Percentiles rank a stretch among this genome's conserved stretches.
Conservation (phyloP, 2,329 filamentous ascomycete species). For the Botrytis fragariae region DNA sequence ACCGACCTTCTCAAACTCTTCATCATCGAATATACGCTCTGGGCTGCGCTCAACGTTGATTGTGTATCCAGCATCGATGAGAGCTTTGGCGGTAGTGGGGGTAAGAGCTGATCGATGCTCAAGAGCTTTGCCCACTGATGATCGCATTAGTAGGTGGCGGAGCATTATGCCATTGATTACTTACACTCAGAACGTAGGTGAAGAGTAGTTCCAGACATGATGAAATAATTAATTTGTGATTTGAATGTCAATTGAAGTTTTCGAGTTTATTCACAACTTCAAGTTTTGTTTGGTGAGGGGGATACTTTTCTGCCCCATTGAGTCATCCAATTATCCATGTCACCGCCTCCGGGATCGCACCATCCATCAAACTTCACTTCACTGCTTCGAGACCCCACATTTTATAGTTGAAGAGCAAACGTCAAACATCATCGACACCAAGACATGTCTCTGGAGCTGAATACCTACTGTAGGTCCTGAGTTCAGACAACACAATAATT, state of each 20-base stretch:
- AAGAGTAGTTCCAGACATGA: slow-evolving; percentile 39
- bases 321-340: slow-evolving; percentile 5
- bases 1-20: slow-evolving; percentile 61
- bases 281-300: slow-evolving; percentile 6
- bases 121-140: slow-evolving; percentile 41
- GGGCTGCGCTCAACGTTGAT: slow-evolving; percentile 66
- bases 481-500: not conserved
- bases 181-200: slow-evolving; percentile 44
- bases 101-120: slow-evolving; percentile 44
- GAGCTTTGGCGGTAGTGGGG: slow-evolving; percentile 51
- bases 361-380: not conserved
- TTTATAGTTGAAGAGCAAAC: not conserved
- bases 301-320: slow-evolving; percentile 13
- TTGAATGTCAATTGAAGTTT: not conserved
- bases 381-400: not conserved
- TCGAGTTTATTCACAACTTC: not conserved
- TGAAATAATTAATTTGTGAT: slow-evolving; percentile 25
- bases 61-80: slow-evolving; percentile 67
- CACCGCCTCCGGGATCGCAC: slow-evolving; percentile 16
- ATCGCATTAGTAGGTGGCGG: slow-evolving; percentile 32
- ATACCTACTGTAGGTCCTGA: not conserved
- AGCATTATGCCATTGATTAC: slow-evolving; percentile 29
- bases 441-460: not conserved
- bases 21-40: slow-evolving; percentile 63
- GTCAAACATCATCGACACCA: not conserved